These are phyloP conservation scores for Tricholoma saponaceum DNA, from an alignment of 768 basidiomycete species.

Conservation along the genomic window DNA sequence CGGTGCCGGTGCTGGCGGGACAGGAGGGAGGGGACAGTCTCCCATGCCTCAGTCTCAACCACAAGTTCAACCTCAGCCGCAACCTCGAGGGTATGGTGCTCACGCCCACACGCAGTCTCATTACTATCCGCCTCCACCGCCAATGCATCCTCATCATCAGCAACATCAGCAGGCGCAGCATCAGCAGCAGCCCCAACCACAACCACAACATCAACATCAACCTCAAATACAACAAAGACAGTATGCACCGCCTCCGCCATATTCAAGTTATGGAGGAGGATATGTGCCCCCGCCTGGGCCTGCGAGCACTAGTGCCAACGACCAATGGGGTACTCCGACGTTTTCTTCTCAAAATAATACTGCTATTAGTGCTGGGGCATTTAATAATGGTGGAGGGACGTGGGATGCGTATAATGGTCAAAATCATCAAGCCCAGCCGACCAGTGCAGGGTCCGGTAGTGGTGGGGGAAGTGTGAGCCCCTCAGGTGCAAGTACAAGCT, in stretches of 20 bases:
- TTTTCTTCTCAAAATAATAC: neutral
- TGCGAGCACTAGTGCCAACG: conserved; percentile 5
- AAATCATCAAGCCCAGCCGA: neutral
- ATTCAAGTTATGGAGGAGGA: conserved; percentile 1
- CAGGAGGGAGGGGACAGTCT: neutral
- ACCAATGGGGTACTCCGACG: conserved; percentile 9
- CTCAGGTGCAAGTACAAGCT: conserved; percentile 12
- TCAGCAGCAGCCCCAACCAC: conserved; percentile 18
- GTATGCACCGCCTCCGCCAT: conserved; percentile 11
- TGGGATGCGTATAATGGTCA: conserved; percentile 7
- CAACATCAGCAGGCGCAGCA: conserved; percentile 8
- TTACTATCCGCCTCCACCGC: conserved; percentile 5
- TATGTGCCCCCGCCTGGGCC: conserved; percentile 1
- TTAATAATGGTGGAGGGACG: neutral
- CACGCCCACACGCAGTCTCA: neutral
- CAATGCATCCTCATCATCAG: conserved; percentile 1
- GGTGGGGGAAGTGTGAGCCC: neutral
- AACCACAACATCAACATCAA: conserved; percentile 19
- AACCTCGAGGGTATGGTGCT: neutral
- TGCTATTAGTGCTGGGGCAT: neutral
- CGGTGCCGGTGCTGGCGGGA: neutral
- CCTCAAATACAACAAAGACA: conserved; percentile 15
- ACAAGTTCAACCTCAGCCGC: neutral
- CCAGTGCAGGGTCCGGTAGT: neutral
- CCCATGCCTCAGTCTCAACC: neutral